phyloP scores from a whole-genome alignment of 495 filamentous ascomycete species.

The Mytilinidion resinicola region DNA sequence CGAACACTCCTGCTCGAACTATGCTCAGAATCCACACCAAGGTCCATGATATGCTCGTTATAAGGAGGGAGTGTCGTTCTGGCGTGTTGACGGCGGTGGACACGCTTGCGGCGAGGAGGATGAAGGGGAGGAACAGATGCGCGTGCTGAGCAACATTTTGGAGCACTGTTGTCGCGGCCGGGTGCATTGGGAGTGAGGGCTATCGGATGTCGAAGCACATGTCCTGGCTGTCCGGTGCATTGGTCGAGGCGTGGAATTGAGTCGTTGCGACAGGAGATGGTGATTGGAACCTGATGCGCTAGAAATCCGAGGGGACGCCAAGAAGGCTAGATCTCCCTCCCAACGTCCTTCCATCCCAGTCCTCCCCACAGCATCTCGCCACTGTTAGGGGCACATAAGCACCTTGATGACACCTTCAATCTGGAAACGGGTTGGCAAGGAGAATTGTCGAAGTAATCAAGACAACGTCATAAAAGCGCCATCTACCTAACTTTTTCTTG shows the following conservation, averaged over 20 bases:
- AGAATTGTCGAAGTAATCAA: no score
- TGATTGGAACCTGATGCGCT: no score
- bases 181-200: conserved; percentile 23
- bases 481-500: no score
- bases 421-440: no score
- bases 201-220: conserved; percentile 2
- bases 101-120: conserved; percentile 25
- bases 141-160: conserved; percentile 19
- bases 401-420: no score
- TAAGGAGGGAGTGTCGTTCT: conserved; percentile 32
- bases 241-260: neutral
- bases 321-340: no score
- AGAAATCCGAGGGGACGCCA: no score
- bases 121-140: conserved; percentile 14
- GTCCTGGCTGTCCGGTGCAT: neutral
- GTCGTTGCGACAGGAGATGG: no score
- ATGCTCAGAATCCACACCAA: conserved; percentile 28
- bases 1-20: conserved; percentile 17
- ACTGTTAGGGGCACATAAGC: no score
- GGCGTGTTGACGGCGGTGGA: conserved; percentile 26
- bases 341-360: no score
- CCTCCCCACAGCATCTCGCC: no score
- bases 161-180: conserved; percentile 10
- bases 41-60: conserved; percentile 31
- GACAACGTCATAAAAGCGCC: no score